Evolutionary conservation across 306 rosid species (phyloP).

Genomic region (Alnus rubra): DNA sequence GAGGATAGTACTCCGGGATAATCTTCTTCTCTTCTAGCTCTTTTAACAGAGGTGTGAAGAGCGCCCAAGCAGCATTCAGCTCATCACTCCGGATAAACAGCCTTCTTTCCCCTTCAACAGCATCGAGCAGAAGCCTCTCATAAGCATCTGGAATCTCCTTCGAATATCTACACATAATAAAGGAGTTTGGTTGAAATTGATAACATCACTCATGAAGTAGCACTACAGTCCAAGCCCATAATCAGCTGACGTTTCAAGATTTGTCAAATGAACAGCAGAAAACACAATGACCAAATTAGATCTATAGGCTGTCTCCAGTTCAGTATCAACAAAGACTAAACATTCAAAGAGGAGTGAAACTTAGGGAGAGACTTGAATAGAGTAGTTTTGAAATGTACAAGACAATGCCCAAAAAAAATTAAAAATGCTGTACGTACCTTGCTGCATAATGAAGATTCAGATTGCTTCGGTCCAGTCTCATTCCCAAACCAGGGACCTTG

Average conservation of each 20-base stretch:
- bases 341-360: not conserved
- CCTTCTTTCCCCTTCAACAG: slow-evolving; percentile 90
- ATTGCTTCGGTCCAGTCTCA: slow-evolving; percentile 83
- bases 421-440: slow-evolving; percentile 33
- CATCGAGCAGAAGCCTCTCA: slow-evolving; percentile 87
- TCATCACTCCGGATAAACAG: slow-evolving; percentile 90
- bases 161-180: slow-evolving; percentile 54
- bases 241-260: not conserved
- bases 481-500: slow-evolving; percentile 88
- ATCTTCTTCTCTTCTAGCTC: slow-evolving; percentile 77
- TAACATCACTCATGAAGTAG: not conserved
- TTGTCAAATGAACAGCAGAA: slow-evolving; percentile 1
- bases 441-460: slow-evolving; percentile 89
- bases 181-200: not conserved
- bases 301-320: not conserved
- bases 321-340: not conserved
- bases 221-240: not conserved
- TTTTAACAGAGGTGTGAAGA: slow-evolving; percentile 73
- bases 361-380: not conserved
- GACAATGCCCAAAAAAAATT: not conserved
- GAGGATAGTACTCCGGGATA: slow-evolving; percentile 82
- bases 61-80: slow-evolving; percentile 83
- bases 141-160: slow-evolving; percentile 96
- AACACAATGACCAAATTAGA: not conserved
- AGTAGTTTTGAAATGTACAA: not conserved